Percentiles rank a stretch among this genome's conserved stretches.
Evolutionary conservation across 805 yeast species (phyloP).

Genomic region (Candida hispaniensis): DNA sequence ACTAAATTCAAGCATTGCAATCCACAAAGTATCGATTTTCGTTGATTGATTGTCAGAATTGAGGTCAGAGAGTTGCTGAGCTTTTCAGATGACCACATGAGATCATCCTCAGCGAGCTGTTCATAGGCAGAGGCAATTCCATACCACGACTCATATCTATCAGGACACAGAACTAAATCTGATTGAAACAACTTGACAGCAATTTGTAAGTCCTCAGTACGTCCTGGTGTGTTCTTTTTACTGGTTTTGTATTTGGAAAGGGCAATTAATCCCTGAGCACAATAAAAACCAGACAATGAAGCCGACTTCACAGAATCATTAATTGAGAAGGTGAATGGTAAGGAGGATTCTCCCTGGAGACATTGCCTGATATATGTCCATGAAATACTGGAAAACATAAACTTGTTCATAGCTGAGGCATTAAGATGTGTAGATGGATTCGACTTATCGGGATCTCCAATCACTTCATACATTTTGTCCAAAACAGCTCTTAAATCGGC

Average conservation of each 20-base stretch:
- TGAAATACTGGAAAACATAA: constrained; percentile 28
- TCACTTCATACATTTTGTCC: constrained; percentile 58
- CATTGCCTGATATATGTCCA: constrained; percentile 19
- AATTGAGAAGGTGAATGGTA: constrained; percentile 18
- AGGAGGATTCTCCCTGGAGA: constrained; percentile 20
- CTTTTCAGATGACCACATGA: constrained; percentile 87
- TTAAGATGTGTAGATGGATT: constrained; percentile 28
- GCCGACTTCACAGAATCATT: constrained; percentile 30
- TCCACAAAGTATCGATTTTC: constrained; percentile 61
- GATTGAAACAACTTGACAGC: constrained; percentile 53
- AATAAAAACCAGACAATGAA: constrained; percentile 50
- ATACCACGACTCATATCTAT: constrained; percentile 77
- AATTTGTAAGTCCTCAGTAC: constrained; percentile 69
- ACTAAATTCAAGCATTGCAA: constrained; percentile 53
- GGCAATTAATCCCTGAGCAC: constrained; percentile 54
- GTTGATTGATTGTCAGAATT: constrained; percentile 49
- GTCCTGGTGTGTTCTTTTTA: constrained; percentile 60
- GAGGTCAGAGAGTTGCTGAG: constrained; percentile 38
- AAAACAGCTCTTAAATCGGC: constrained; percentile 62
- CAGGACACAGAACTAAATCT: constrained; percentile 58
- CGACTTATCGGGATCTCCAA: constrained; percentile 47
- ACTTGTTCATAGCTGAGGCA: constrained; percentile 36
- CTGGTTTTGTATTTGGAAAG: constrained; percentile 60
- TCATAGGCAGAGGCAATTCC: constrained; percentile 72
- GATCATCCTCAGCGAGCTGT: constrained; percentile 72